Evolutionary conservation across 2,329 filamentous ascomycete species (phyloP), one percentile per base, ranked within the genome.

Genomic region (Plenodomus lindquistii): DNA sequence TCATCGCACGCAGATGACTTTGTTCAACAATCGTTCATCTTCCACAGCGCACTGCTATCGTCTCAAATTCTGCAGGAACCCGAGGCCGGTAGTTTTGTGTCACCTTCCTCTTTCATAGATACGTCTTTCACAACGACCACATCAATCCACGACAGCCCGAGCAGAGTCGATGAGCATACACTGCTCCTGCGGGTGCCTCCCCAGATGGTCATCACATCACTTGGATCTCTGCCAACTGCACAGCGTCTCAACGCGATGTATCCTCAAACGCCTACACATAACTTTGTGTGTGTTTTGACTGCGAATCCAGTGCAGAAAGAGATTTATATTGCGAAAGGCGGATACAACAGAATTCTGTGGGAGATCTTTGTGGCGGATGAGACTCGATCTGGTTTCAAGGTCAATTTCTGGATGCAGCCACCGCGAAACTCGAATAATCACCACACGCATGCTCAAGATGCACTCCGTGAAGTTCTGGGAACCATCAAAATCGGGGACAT

Each of bases 241-340:
- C 65, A 69, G 2, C 83, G 88, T 60, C 77, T 96, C 5, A 67
- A 78, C 9, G 81, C 81, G 0, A 87, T 95, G 39, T 77, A 81
- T 22, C 92, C 91, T 0, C 88, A 91, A 65, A 96, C 90, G 0
- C 84, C 92, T 66, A 91, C 90, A 0, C 82, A 92, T 20, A 91
- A 91, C 67, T 70, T 96, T 5, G 81, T 97, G n/a, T 89, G 85
- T 10, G 89, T 87, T 2, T 78, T 97, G 39, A 86, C 96, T 52
- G 85, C 87, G 11, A 80, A 91, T 40, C 80, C 86, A 1, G 79
- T 85, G 31, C 79, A 87, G 1, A 84, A 88, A 19, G 80, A 80
- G 2, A 83, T 96, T 17, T 81, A 77, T 22, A 89, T 91, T 0
- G 80, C 82, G 34, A 86, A 82, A 75, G 83, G 86, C 20, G 77